Percentiles rank a stretch among this genome's conserved stretches.
Evolutionary conservation across 352 stramenopile species (phyloP).

Genomic region (Phytopythium boreale): DNA sequence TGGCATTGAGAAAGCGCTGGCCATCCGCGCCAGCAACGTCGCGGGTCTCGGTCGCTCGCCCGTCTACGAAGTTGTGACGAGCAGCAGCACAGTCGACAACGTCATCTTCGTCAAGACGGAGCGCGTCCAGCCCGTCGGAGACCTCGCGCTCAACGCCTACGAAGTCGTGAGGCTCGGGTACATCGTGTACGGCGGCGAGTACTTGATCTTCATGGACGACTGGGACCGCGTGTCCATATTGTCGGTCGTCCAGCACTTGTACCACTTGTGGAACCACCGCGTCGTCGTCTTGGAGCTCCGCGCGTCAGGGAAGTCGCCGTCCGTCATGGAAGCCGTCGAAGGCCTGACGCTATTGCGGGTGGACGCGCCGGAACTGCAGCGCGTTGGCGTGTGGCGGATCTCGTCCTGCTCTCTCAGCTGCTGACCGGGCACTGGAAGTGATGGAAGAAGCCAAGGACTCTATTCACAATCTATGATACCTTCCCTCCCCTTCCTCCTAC

Average conservation of each 20-base stretch:
- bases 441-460: neutral
- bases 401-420: neutral
- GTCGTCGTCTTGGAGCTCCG: neutral
- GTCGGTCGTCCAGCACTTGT: neutral
- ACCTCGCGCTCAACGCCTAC: slow-evolving; percentile 2
- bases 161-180: slow-evolving; percentile 10
- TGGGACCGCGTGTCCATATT: slow-evolving; percentile 2
- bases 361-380: slow-evolving; percentile 3
- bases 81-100: neutral
- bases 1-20: slow-evolving; percentile 23
- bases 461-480: slow-evolving; percentile 7
- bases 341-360: neutral
- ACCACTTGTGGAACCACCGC: slow-evolving; percentile 7
- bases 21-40: slow-evolving; percentile 25
- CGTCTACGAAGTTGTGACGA: slow-evolving; percentile 15
- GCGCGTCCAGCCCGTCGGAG: neutral
- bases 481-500: neutral
- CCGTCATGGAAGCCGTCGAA: neutral
- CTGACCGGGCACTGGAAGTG: neutral
- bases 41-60: slow-evolving; percentile 26
- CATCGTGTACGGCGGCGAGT: neutral
- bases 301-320: neutral
- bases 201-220: slow-evolving; percentile 3
- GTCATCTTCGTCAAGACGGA: slow-evolving; percentile 2
- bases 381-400: neutral